Percentiles rank a stretch among this genome's conserved stretches.
phyloP scores from a whole-genome alignment of 192 early-diverging fungal genomes.

The Blastocladiella britannica region DNA sequence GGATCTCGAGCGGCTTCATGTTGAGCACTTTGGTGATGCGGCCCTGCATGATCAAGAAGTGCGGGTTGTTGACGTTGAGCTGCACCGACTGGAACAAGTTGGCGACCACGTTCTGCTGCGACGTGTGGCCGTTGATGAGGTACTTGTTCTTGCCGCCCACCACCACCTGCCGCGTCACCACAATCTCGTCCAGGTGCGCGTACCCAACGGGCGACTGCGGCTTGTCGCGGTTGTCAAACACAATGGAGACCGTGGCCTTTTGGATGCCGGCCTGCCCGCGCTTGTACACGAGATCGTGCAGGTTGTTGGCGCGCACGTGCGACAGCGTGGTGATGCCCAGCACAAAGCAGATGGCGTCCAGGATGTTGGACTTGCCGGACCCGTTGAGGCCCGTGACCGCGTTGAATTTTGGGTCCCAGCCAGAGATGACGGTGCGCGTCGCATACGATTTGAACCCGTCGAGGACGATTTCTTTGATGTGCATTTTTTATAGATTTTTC shows the following conservation, averaged over 20 bases:
- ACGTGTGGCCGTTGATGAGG: slow-evolving; percentile 80
- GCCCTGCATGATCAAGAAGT: slow-evolving; percentile 99
- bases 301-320: slow-evolving; percentile 74
- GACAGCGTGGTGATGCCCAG: slow-evolving; percentile 84
- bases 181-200: slow-evolving; percentile 62
- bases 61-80: slow-evolving; percentile 97
- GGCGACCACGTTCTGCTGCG: slow-evolving; percentile 70
- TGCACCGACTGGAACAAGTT: slow-evolving; percentile 92
- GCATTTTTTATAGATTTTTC: no score
- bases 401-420: slow-evolving; percentile 97
- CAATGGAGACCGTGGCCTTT: slow-evolving; percentile 90
- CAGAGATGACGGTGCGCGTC: slow-evolving; percentile 76
- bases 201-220: slow-evolving; percentile 73
- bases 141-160: slow-evolving; percentile 91
- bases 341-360: slow-evolving; percentile 98
- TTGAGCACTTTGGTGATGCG: slow-evolving; percentile 98
- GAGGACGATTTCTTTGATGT: slow-evolving; percentile 84
- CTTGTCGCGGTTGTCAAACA: slow-evolving; percentile 79
- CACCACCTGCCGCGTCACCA: slow-evolving; percentile 84
- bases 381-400: slow-evolving; percentile 97
- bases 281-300: slow-evolving; percentile 96
- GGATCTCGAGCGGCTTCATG: slow-evolving; percentile 90
- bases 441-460: slow-evolving; percentile 99
- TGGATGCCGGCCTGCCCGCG: slow-evolving; percentile 96
- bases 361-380: slow-evolving; percentile 92